A percentile compares a stretch with the other conserved stretches of the same genome.
These are phyloP conservation scores for Neurospora sp. DNA, from an alignment of 2,329 filamentous ascomycete genomes.

Conservation along the genomic window DNA sequence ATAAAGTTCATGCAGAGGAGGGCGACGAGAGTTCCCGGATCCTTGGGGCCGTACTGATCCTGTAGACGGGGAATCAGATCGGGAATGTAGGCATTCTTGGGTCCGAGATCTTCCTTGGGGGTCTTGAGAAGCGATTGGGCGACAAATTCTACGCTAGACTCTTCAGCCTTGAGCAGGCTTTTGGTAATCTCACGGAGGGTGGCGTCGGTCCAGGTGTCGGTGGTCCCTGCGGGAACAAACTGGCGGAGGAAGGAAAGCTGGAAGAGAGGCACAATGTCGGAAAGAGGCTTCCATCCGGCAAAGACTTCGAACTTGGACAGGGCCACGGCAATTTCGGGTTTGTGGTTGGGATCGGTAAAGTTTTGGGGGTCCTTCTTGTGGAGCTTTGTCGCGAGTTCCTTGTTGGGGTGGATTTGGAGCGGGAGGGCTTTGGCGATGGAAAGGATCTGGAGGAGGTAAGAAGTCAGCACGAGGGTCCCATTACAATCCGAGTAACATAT, in stretches of 20 bases:
- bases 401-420: constrained; percentile 66
- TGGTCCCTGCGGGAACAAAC: constrained; percentile 37
- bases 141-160: constrained; percentile 40
- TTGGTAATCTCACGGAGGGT: constrained; percentile 46
- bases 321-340: constrained; percentile 69
- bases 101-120: constrained; percentile 35
- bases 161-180: constrained; percentile 42
- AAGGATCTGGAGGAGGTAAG: constrained; percentile 38
- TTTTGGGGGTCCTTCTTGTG: constrained; percentile 53
- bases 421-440: constrained; percentile 68
- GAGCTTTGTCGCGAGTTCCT: constrained; percentile 51
- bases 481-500: not conserved
- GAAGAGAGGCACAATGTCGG: constrained; percentile 49
- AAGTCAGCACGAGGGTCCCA: constrained; percentile 2
- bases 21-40: constrained; percentile 60
- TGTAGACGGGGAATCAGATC: constrained; percentile 55
- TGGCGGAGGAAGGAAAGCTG: constrained; percentile 38
- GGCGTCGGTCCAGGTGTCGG: constrained; percentile 43
- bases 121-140: constrained; percentile 41
- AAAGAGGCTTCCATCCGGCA: constrained; percentile 60
- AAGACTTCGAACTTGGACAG: constrained; percentile 65
- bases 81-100: constrained; percentile 39
- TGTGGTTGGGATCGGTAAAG: constrained; percentile 66
- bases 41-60: constrained; percentile 51
- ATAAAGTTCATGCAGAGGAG: constrained; percentile 68